These are phyloP conservation scores for Xylaria sp. DNA, from an alignment of 2,329 filamentous ascomycete genomes.

Conservation along the genomic window DNA sequence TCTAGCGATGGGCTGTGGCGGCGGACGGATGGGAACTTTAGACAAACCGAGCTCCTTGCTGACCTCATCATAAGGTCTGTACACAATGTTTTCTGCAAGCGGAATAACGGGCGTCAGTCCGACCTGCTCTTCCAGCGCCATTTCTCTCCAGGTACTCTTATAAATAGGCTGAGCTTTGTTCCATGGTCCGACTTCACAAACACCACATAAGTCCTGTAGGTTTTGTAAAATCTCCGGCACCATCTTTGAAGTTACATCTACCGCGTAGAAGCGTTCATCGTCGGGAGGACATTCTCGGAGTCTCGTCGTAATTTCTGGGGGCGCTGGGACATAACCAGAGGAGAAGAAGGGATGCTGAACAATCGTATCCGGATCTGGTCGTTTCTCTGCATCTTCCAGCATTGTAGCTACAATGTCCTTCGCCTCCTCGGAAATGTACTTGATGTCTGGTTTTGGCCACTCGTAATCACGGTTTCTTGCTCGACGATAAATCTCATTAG, in stretches of 20 bases:
- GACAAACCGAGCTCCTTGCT: slow-evolving; percentile 61
- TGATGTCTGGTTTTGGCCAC: slow-evolving; percentile 76
- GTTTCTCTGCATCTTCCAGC: slow-evolving; percentile 77
- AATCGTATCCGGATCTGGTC: slow-evolving; percentile 80
- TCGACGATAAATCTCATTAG: slow-evolving; percentile 84
- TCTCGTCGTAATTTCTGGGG: slow-evolving; percentile 67
- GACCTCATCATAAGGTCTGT: slow-evolving; percentile 71
- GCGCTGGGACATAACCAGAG: slow-evolving; percentile 75
- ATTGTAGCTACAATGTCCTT: slow-evolving; percentile 82
- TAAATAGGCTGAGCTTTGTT: slow-evolving; percentile 57
- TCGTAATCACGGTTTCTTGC: slow-evolving; percentile 78
- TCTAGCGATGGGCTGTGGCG: slow-evolving; percentile 47
- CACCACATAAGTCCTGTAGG: slow-evolving; percentile 65
- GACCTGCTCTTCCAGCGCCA: slow-evolving; percentile 74
- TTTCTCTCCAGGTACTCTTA: slow-evolving; percentile 71
- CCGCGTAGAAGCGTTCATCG: slow-evolving; percentile 65
- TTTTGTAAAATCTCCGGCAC: slow-evolving; percentile 61
- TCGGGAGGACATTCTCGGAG: slow-evolving; percentile 68
- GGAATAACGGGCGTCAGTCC: slow-evolving; percentile 72
- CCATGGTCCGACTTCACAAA: slow-evolving; percentile 69
- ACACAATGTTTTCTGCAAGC: slow-evolving; percentile 69
- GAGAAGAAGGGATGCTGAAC: slow-evolving; percentile 84
- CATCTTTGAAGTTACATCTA: slow-evolving; percentile 57
- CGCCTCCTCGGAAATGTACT: slow-evolving; percentile 77
- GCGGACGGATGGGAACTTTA: slow-evolving; percentile 46